Evolutionary conservation across 2,329 filamentous ascomycete genomes (phyloP).

Genomic region (Microdochium trichocladiopsis): DNA sequence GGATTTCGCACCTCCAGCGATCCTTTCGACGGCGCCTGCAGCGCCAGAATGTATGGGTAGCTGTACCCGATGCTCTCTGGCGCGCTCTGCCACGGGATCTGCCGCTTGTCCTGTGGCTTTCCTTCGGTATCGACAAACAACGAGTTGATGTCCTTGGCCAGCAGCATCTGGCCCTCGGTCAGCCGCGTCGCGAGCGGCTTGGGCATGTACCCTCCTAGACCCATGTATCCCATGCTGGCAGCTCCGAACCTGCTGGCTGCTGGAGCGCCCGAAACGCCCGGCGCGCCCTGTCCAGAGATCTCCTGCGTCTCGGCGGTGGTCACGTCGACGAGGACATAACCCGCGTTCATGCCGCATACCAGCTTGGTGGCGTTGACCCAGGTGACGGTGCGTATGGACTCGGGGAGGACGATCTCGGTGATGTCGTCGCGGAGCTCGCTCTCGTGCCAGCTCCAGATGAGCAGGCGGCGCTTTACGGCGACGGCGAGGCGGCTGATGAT

Average conservation of each 20-base stretch:
- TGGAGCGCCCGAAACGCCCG: constrained; percentile 43
- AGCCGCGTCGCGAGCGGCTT: constrained; percentile 82
- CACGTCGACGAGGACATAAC: constrained; percentile 85
- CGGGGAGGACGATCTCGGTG: constrained; percentile 70
- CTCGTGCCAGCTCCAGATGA: constrained; percentile 95
- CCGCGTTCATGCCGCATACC: constrained; percentile 84
- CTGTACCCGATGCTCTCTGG: constrained; percentile 93
- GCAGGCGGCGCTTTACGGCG: constrained; percentile 80
- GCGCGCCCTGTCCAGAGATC: constrained; percentile 68
- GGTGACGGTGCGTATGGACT: constrained; percentile 79
- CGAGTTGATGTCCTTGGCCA: constrained; percentile 98
- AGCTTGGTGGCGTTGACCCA: constrained; percentile 86
- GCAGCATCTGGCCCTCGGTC: constrained; percentile 73
- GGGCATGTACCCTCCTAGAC: constrained; percentile 83
- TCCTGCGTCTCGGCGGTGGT: constrained; percentile 67
- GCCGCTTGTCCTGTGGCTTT: constrained; percentile 72
- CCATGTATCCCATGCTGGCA: constrained; percentile 94
- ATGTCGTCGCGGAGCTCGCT: constrained; percentile 75
- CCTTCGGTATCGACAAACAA: constrained; percentile 83
- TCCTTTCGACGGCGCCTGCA: constrained; percentile 79
- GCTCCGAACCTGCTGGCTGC: constrained; percentile 74
- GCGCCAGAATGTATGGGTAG: constrained; percentile 86
- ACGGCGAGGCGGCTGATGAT: constrained; percentile 90
- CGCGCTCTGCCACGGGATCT: constrained; percentile 85
- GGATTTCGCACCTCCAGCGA: constrained; percentile 87